Evolutionary conservation across 2,329 filamentous ascomycete genomes (phyloP).

Genomic region (Alternaria atra): DNA sequence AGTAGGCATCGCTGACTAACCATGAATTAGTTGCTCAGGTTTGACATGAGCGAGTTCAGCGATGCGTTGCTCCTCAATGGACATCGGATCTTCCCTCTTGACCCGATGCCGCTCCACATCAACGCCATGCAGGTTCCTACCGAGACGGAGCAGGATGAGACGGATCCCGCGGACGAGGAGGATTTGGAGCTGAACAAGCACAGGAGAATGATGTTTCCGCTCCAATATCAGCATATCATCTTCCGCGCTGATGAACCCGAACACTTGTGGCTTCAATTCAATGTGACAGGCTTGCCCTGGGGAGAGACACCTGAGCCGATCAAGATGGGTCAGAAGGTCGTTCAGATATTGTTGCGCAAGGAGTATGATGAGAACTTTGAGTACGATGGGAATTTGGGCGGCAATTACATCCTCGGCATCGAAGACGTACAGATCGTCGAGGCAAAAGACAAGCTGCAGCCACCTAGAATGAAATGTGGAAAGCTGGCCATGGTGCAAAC

Average conservation of each 20-base stretch:
- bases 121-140: constrained; percentile 32
- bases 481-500: constrained; percentile 36
- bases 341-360: constrained; percentile 35
- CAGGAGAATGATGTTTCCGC: constrained; percentile 25
- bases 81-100: constrained; percentile 31
- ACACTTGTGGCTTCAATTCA: constrained; percentile 39
- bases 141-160: constrained; percentile 22
- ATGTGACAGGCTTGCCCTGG: constrained; percentile 31
- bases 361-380: neutral
- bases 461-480: constrained; percentile 41
- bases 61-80: constrained; percentile 34
- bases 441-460: constrained; percentile 25
- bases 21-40: constrained; percentile 31
- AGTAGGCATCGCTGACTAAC: neutral
- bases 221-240: constrained; percentile 39
- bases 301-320: constrained; percentile 7
- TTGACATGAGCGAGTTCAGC: constrained; percentile 24
- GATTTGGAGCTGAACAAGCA: constrained; percentile 19
- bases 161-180: constrained; percentile 17
- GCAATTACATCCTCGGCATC: constrained; percentile 23
- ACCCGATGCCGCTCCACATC: constrained; percentile 33
- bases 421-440: constrained; percentile 36
- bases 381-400: neutral
- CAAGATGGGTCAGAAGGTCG: constrained; percentile 32
- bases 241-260: constrained; percentile 23